Evolutionary conservation across 2,329 filamentous ascomycete genomes (phyloP), one percentile per base, ranked within the genome.

Genomic region (Stachybotrys chartarum): DNA sequence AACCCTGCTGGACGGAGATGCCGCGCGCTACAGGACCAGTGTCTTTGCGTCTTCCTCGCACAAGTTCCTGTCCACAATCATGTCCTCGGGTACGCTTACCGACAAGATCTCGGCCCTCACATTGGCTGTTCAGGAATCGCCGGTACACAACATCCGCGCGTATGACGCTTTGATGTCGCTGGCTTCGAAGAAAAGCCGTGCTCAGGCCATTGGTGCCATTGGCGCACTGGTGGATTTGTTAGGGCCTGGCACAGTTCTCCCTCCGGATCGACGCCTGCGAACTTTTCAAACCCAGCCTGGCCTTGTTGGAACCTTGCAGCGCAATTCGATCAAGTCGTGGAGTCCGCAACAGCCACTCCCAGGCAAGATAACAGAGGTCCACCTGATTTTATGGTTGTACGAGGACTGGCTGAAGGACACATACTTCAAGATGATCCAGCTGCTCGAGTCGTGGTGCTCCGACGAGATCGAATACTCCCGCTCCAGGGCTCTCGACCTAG

Each of bases 31-130:
- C 73, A 80, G 80, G 55, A 82, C 84, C 30, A 86, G 90, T 61
- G 76, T 88, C 55, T 84, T 89, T 7, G 84, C 90, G 52, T 91
- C 90, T 30, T 94, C 93, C 3, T 93, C 92, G 46, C 89, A 95
- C 72, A 96, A 92, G 70, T 99, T 99, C 77, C 86, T 97, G 78
- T 90, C 92, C 1, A 96, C 91, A 17, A 97, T 99, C 69, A 97
- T 97, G 90, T 79, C 91, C 10, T 95, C 92, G 1, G 94, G 94
- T 78, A 99, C 95, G 10, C 83, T 97, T 63, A 95, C 91, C 55
- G 94, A 99, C 71, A 97, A 97, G 71, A 88, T 97, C 48, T 99
- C 94, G 3, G 95, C 94, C 4, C 78, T 99, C 66, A 99, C 94
- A 5, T 78, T 99, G 62, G 88, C 94, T 55, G 86, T 97, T 12